Conservation (phyloP, 1,139 yeast species). For the Geotrichum citri-aurantii region DNA sequence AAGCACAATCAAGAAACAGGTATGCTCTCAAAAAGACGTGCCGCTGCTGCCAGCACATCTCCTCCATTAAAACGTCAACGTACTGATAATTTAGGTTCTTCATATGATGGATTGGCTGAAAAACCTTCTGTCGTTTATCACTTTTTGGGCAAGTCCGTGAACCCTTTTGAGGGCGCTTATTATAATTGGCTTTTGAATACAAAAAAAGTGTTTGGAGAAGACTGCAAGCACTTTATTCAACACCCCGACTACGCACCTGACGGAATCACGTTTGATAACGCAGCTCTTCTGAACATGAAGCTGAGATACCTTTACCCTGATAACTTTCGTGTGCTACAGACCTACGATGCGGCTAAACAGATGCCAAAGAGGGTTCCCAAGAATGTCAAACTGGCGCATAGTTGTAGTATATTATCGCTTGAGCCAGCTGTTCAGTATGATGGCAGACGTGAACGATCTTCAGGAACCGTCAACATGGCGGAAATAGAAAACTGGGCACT, state of each 20-base stretch:
- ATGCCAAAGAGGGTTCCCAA: slow-evolving; percentile 19
- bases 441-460: slow-evolving; percentile 9
- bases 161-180: slow-evolving; percentile 41
- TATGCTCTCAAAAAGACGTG: neutral
- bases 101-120: slow-evolving; percentile 14
- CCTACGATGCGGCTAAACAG: slow-evolving; percentile 21
- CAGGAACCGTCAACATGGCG: slow-evolving; percentile 20
- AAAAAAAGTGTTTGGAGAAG: slow-evolving; percentile 40
- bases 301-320: slow-evolving; percentile 51
- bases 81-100: slow-evolving; percentile 2
- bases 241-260: slow-evolving; percentile 63
- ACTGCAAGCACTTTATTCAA: slow-evolving; percentile 59
- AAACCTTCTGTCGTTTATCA: slow-evolving; percentile 50
- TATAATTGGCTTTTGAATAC: slow-evolving; percentile 43
- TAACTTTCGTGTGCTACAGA: slow-evolving; percentile 48
- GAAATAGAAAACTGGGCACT: slow-evolving; percentile 3
- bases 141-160: slow-evolving; percentile 60
- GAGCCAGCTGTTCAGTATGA: slow-evolving; percentile 24
- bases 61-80: slow-evolving; percentile 11
- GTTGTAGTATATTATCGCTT: slow-evolving; percentile 15
- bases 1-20: slow-evolving; percentile 7
- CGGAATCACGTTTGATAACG: slow-evolving; percentile 51
- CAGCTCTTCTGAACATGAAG: slow-evolving; percentile 50
- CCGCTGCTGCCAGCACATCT: slow-evolving; percentile 3
- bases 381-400: slow-evolving; percentile 4